Evolutionary conservation across 1,284 basidiomycete species (phyloP).

Genomic region (Psilocybe mexicana): DNA sequence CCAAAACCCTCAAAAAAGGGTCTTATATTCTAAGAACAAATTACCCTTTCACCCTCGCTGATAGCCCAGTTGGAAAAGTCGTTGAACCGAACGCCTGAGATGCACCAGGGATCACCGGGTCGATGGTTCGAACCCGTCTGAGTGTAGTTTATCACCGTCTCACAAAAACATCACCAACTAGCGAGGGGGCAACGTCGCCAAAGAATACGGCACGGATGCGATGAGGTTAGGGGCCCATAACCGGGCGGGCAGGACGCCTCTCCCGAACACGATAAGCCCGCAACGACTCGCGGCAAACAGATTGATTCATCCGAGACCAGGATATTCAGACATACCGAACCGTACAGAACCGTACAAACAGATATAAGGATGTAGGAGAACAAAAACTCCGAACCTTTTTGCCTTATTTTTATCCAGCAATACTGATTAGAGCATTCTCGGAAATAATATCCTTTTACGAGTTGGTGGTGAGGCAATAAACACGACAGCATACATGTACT

Average conservation of each 20-base stretch:
- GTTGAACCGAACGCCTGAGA: background rate
- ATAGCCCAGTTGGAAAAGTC: background rate
- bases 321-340: background rate
- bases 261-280: background rate
- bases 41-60: background rate
- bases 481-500: too few species aligned
- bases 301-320: background rate
- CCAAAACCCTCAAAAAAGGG: background rate
- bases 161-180: background rate
- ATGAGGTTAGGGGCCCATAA: background rate
- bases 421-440: too few species aligned
- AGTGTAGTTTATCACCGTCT: background rate
- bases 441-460: too few species aligned
- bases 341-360: background rate
- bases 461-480: too few species aligned
- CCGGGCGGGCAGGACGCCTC: background rate
- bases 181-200: background rate
- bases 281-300: background rate
- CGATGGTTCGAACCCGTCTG: background rate
- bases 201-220: too few species aligned
- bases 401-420: background rate
- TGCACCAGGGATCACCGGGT: background rate
- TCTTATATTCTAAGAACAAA: background rate
- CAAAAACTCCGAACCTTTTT: conserved; percentile 4
- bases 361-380: background rate